Percentiles rank a stretch among this genome's conserved stretches.
Conservation (phyloP, 192 early-diverging fungal species). For the Coemansia sp. region DNA sequence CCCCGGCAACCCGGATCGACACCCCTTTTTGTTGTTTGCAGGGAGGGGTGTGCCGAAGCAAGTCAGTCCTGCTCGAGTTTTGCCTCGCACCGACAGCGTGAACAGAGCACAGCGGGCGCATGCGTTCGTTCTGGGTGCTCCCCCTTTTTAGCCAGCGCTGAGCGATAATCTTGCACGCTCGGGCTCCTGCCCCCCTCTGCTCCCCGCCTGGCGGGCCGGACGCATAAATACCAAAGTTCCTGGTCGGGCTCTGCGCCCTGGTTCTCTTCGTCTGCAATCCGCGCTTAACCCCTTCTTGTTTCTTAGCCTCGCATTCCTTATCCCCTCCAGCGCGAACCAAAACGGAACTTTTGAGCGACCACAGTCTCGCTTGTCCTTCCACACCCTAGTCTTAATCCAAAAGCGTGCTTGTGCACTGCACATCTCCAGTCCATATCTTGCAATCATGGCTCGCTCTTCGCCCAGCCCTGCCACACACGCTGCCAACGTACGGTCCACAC, state of each 20-base stretch:
- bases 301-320: conserved; percentile 7
- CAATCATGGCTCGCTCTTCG: conserved; percentile 31
- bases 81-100: conserved; percentile 34
- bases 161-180: conserved; percentile 54
- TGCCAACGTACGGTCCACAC: conserved; percentile 18
- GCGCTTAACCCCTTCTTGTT: conserved; percentile 4
- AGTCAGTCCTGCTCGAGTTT: conserved; percentile 18
- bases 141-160: conserved; percentile 22
- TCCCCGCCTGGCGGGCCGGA: conserved; percentile 28
- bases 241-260: conserved; percentile 16
- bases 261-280: conserved; percentile 10
- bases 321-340: conserved; percentile 8
- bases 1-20: conserved; percentile 19
- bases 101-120: conserved; percentile 10
- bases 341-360: neutral
- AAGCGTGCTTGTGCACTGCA: conserved; percentile 10
- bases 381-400: neutral
- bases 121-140: conserved; percentile 6
- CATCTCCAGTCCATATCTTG: neutral
- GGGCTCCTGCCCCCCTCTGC: conserved; percentile 32
- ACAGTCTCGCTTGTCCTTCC: neutral
- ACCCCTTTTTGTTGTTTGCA: conserved; percentile 19
- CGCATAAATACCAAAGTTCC: conserved; percentile 52
- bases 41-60: conserved; percentile 16
- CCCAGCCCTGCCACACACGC: conserved; percentile 12